Conservation (phyloP, 768 basidiomycete genomes). For the Agaricus blazei region DNA sequence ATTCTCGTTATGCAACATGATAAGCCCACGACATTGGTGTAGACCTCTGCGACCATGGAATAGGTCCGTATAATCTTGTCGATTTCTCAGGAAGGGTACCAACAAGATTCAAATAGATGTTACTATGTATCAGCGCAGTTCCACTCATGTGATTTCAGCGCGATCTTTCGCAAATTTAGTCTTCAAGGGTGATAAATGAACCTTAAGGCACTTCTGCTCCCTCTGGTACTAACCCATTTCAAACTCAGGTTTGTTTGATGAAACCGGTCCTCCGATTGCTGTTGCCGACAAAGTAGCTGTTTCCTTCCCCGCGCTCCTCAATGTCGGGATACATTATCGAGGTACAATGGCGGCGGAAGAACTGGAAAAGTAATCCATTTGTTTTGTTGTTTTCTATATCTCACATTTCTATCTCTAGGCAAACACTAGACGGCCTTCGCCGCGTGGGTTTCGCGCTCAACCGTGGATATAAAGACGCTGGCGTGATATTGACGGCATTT, state of each 20-base stretch:
- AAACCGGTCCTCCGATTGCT: constrained; percentile 40
- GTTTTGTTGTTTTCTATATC: not conserved
- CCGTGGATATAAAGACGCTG: constrained; percentile 11
- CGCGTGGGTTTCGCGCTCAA: constrained; percentile 13
- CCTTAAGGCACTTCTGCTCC: not conserved
- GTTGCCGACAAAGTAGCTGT: constrained; percentile 42
- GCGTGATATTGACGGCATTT: constrained; percentile 5
- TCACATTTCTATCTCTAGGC: not conserved
- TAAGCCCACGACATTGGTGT: constrained; percentile 33
- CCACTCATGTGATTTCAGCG: constrained; percentile 45
- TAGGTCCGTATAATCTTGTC: constrained; percentile 10
- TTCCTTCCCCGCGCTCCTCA: constrained; percentile 32
- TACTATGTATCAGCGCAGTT: constrained; percentile 45
- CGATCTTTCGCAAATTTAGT: constrained; percentile 25
- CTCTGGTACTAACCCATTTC: not conserved
- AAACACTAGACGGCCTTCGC: constrained; percentile 9
- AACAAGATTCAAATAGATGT: constrained; percentile 30
- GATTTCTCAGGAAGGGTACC: constrained; percentile 33
- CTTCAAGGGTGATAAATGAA: constrained; percentile 11
- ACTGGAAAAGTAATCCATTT: constrained; percentile 5
- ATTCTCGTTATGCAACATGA: not conserved
- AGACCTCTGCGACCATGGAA: constrained; percentile 35
- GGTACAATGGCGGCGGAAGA: not conserved
- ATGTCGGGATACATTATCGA: constrained; percentile 11
- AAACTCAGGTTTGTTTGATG: constrained; percentile 31